Conservation (phyloP, 139 green algal species). For the Desmodesmus armatus region DNA sequence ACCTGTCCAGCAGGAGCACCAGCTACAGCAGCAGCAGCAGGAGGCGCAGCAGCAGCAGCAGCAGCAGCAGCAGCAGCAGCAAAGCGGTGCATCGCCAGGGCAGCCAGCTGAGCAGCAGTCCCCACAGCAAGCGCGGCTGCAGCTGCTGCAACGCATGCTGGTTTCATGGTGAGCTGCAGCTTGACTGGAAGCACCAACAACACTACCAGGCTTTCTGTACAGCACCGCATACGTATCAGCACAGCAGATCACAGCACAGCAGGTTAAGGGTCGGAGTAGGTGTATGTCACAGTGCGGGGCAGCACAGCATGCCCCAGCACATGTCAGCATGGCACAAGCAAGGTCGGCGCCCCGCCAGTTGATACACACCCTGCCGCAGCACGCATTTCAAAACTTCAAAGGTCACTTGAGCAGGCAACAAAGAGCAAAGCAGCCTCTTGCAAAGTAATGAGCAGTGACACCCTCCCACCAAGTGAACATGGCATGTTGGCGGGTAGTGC, state of each 20-base stretch:
- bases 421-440: background rate
- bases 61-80: background rate
- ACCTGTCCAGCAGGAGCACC: too few relatives aligned
- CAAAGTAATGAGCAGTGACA: background rate
- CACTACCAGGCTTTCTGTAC: background rate
- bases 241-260: too few relatives aligned
- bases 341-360: too few relatives aligned
- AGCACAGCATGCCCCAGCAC: too few relatives aligned
- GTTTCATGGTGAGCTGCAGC: background rate
- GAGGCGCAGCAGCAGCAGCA: background rate
- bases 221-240: too few relatives aligned
- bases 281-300: too few relatives aligned
- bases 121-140: background rate
- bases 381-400: too few relatives aligned
- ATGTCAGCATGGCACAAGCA: too few relatives aligned
- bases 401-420: too few relatives aligned
- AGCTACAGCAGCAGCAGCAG: background rate
- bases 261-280: too few relatives aligned
- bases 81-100: background rate
- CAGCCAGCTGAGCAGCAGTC: background rate
- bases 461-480: slow-evolving; percentile 3
- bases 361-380: too few relatives aligned
- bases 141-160: background rate
- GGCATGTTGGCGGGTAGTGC: background rate
- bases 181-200: background rate